Evolutionary conservation across 257 asterid genomes (phyloP), one percentile per base, ranked within the genome.

Genomic region (Nyctanthes arbortristis): DNA sequence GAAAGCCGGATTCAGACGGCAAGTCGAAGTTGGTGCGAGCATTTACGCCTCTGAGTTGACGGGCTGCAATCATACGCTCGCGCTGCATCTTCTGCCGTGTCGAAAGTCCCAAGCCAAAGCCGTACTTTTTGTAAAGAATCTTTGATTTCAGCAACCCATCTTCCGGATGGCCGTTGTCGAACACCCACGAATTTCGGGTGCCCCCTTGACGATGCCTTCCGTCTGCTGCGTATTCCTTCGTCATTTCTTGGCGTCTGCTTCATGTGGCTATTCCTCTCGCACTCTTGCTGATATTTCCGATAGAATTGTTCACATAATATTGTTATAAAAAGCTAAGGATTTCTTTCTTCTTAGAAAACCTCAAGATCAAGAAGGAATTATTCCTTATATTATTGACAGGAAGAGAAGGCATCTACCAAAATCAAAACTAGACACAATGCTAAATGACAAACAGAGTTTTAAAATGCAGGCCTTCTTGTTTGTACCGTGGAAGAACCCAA

Each of bases 81-180:
- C 35, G 97, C 97, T 1, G 97, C 97, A 32, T 88, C 97, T 24
- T 90, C 95, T 0, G 95, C 95, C 0, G 95, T 84, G 84, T 90
- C 97, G 6, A 90, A 90, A 1, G 97, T 90, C 2, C 97, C 97
- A 4, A 88, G 75, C 97, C 96, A 90, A 0, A 88, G 87, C 75
- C 97, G 77, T 0, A 90, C 97, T 43, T 90, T 88, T 14, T 90
- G 96, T 20, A 90, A 32, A 1, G 97, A 90, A 75, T 90, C 93
- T 43, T 90, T 90, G 65, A 90, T 90, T 86, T 90, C 97, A 0
- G 97, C 97, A 1, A 90, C 97, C 97, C 97, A 90, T n/a, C 97
- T 61, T 4, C 97, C 97, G 0, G 96, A 88, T 0, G 97, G 96
- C 27, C 97, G 71, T 35, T 90, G 96, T 13, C 97, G 91, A 35